A percentile compares a stretch with the other conserved stretches of the same genome.
Conservation (phyloP, 208 protist species). For the Leishmania guyanensis region DNA sequence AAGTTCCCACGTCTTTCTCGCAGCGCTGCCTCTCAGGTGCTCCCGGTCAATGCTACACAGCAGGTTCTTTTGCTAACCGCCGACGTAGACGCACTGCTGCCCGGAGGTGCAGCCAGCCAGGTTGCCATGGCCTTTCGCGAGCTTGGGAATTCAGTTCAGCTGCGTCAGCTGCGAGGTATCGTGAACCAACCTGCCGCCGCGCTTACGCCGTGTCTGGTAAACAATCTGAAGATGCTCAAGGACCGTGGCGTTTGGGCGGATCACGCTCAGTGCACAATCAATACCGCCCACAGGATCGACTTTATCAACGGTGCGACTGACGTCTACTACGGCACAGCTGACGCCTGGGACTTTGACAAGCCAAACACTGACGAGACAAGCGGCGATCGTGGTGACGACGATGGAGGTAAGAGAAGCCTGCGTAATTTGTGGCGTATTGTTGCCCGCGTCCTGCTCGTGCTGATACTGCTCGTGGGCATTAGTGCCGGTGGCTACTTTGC, state of each 20-base stretch:
- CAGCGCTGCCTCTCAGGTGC: background rate
- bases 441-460: constrained; percentile 6
- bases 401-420: background rate
- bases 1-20: constrained; percentile 23
- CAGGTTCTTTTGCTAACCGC: constrained; percentile 36
- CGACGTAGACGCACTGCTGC: constrained; percentile 37
- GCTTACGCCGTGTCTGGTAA: constrained; percentile 38
- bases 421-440: background rate
- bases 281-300: constrained; percentile 27
- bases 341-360: constrained; percentile 61
- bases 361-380: constrained; percentile 41
- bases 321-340: constrained; percentile 38
- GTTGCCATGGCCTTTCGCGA: constrained; percentile 19
- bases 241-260: constrained; percentile 26
- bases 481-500: constrained; percentile 11
- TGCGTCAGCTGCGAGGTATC: constrained; percentile 26
- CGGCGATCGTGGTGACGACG: constrained; percentile 11
- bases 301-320: constrained; percentile 37
- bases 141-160: constrained; percentile 11
- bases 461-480: constrained; percentile 16
- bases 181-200: constrained; percentile 25
- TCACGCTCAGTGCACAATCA: constrained; percentile 23
- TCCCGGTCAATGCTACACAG: constrained; percentile 32
- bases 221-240: constrained; percentile 37
- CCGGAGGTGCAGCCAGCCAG: constrained; percentile 23